Evolutionary conservation across 192 early-diverging fungal genomes (phyloP).

Genomic region (Backusella tuberculispora): DNA sequence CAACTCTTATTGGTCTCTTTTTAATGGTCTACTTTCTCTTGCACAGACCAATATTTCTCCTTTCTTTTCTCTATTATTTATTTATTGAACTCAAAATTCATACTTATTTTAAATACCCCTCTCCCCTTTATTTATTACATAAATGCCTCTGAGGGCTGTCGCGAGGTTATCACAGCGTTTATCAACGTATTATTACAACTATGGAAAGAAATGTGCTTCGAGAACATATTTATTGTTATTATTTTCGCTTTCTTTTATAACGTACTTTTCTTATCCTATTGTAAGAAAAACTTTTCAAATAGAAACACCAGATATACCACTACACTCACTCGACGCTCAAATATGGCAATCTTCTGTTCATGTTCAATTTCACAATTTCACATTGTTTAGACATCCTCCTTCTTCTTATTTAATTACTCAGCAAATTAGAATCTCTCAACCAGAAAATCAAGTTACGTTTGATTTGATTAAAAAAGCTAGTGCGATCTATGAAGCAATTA

Average conservation of each 20-base stretch:
- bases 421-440: slow-evolving; percentile 27
- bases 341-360: slow-evolving; percentile 29
- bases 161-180: neutral
- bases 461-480: slow-evolving; percentile 27
- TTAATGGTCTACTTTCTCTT: slow-evolving; percentile 8
- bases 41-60: slow-evolving; percentile 17
- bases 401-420: slow-evolving; percentile 17
- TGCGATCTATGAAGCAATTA: slow-evolving; percentile 20
- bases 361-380: slow-evolving; percentile 19
- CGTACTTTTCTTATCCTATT: slow-evolving; percentile 21
- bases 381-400: slow-evolving; percentile 1
- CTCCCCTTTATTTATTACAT: neutral
- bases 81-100: slow-evolving; percentile 10
- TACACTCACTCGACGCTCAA: slow-evolving; percentile 22
- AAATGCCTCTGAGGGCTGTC: slow-evolving; percentile 14
- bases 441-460: slow-evolving; percentile 21
- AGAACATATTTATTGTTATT: slow-evolving; percentile 18
- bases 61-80: slow-evolving; percentile 13
- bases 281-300: slow-evolving; percentile 8
- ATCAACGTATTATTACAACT: slow-evolving; percentile 33
- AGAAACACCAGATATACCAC: neutral
- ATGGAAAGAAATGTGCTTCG: slow-evolving; percentile 31
- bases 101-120: neutral
- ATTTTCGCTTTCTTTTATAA: slow-evolving; percentile 24
- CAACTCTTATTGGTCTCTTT: slow-evolving; percentile 10